These are phyloP conservation scores for Paramecium tetraurelia DNA, from an alignment of 73 alveolate genomes.

Conservation along the genomic window DNA sequence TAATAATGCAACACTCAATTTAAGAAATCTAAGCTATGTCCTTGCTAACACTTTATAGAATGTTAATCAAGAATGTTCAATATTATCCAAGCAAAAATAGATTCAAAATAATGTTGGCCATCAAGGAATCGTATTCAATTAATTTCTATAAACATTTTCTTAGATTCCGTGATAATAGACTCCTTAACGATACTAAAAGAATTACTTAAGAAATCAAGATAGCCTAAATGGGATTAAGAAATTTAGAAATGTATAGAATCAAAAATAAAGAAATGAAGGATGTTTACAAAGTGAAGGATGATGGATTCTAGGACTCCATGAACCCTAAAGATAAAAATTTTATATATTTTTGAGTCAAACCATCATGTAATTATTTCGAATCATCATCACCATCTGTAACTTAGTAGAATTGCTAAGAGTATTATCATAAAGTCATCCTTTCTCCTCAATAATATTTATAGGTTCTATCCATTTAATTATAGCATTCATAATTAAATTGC, in stretches of 20 bases:
- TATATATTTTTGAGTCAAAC: conserved; percentile 48
- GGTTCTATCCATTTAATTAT: not conserved
- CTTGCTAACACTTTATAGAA: conserved; percentile 40
- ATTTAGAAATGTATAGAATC: conserved; percentile 29
- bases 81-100: conserved; percentile 55
- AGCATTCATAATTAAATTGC: not conserved
- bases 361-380: not conserved
- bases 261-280: conserved; percentile 37
- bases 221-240: conserved; percentile 52
- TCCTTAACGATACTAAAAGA: not conserved
- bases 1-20: conserved; percentile 2
- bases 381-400: not conserved
- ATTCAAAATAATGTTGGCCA: conserved; percentile 47
- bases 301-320: not conserved
- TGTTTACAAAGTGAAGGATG: conserved; percentile 24
- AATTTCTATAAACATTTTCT: not conserved
- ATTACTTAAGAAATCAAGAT: conserved; percentile 24
- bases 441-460: not conserved
- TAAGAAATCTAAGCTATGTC: conserved; percentile 2
- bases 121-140: conserved; percentile 33
- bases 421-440: not conserved
- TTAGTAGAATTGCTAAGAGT: not conserved
- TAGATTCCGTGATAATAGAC: conserved; percentile 28
- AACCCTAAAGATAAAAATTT: conserved; percentile 56
- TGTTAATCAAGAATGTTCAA: conserved; percentile 45